Base-by-base conservation (phyloP, 2,329 filamentous ascomycete species). In the Teratosphaeria destructans region DNA sequence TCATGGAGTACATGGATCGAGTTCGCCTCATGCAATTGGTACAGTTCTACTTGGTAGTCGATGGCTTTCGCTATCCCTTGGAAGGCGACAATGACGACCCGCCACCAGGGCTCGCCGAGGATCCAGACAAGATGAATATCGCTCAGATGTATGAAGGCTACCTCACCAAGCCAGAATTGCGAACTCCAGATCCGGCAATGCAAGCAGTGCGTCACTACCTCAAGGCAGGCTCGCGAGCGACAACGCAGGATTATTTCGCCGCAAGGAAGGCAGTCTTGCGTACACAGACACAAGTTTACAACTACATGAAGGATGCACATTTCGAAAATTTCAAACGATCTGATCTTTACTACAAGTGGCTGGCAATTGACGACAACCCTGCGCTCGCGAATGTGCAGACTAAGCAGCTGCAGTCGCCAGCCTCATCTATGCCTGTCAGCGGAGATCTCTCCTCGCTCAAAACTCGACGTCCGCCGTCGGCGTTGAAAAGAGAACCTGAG, bases 1-100 rank as follows among this genome's bases (percentile, higher is more conserved):
- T 99, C 76, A 99, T 99, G 94, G 94, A 99, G 72, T 97, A 91
- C 70, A 99, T 99, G 94, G 94, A 99, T 72, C 86, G 94, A 52
- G 88, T 92, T 71, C 82, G 83, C 16, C 79, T 93, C 29, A 93
- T 97, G 87, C 83, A 88, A 14, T 77, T 96, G 54, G 92, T 99
- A 5, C 94, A 99, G 69, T 99, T 97, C 73, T 99, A 93, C 91
- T 86, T 99, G 49, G 94, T 97, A 3, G 94, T 97, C 5, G 94
- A 99, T 75, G 93, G 94, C 0, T 90, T 97, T 67, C 88, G 95
- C 52, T 96, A 95, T 67, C 95, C 94, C 0, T 77, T 99, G 2
- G 94, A 99, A 74, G 89, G 93, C 64, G 87, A 89, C 67, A 86
- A 87, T 39, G 86, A 86, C 23, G 89, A 94, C 61, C 76, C 85